Percentiles rank a stretch among this genome's conserved stretches.
Evolutionary conservation across 306 rosid genomes (phyloP).

Genomic region (Purshia tridentata): DNA sequence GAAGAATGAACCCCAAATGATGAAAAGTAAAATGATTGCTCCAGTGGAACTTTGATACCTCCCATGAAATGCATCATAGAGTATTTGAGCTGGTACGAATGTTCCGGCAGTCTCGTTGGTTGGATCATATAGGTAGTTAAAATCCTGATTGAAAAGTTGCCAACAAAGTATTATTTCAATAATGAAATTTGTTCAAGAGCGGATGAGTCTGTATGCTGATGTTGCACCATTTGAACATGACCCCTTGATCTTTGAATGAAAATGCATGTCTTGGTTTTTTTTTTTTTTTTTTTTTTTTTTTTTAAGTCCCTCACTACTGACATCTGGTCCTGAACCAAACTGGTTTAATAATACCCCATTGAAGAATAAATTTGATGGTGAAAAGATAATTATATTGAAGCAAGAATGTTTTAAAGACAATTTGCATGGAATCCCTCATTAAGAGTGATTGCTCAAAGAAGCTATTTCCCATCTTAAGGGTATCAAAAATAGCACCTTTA

Average conservation of each 20-base stretch:
- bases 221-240: too few relatives aligned
- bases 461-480: background rate
- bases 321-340: too few relatives aligned
- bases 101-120: slow-evolving; percentile 77
- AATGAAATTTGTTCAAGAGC: background rate
- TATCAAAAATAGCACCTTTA: background rate
- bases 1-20: slow-evolving; percentile 90
- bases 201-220: too few relatives aligned
- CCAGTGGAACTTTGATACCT: slow-evolving; percentile 67
- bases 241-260: too few relatives aligned
- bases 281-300: too few relatives aligned
- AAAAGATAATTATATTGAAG: background rate
- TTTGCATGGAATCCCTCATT: background rate
- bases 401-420: background rate
- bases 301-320: too few relatives aligned
- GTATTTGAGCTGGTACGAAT: slow-evolving; percentile 85
- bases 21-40: slow-evolving; percentile 58
- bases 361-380: too few relatives aligned
- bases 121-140: slow-evolving; percentile 55
- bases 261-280: too few relatives aligned
- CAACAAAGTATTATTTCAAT: slow-evolving; percentile 2
- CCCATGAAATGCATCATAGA: slow-evolving; percentile 85
- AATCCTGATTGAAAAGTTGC: slow-evolving; percentile 46
- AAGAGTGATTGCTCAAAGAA: background rate
- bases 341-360: too few relatives aligned